Base-by-base conservation (phyloP, 1,284 basidiomycete species). In the Ceratobasidium theobromae region DNA sequence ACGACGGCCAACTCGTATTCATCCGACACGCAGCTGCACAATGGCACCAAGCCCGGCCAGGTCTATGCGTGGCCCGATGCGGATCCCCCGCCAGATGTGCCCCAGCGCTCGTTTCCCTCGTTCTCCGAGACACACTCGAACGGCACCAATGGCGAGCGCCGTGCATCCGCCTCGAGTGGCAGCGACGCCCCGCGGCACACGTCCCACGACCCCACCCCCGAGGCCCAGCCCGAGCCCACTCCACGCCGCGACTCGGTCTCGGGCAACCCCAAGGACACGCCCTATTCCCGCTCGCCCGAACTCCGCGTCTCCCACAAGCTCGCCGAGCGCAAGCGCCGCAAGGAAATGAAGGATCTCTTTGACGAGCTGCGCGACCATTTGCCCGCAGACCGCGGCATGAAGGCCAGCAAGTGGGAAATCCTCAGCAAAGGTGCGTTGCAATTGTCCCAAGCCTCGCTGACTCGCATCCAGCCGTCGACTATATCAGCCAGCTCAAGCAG, bases 261-360 rank as follows among this genome's bases (percentile, higher is more conserved):
- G 30, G 49, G 62, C 32, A 32, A 23, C 21, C 27, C 62, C 30
- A 69, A 68, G 35, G 69, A 70, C 21, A 91, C 91, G 12, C 93
- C 93, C 3, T 98, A 97, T 77, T 95, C 94, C 62, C 88, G 95
- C 68, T 94, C 91, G 0, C 95, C 95, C 2, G 95, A 98, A 75
- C 81, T 98, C 46, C 85, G 94, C 60, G 86, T 97, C 46, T 94
- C 91, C 12, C 95, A 98, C 78, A 97, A 97, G 75, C 84, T 97
- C 21, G 95, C 95, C 1, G 95, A 98, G 78, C 81, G 95, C 69
- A 97, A 98, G 77, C 81, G 95, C 71, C 83, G 95, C 75, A 96
- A 95, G 79, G 95, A 98, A 77, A 98, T 98, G 95, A 95, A 95
- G 74, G 94, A 97, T 68, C 76, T 98, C 53, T 98, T 97, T 74